Evolutionary conservation across 441 rosid genomes (phyloP).

Genomic region (Brassica balearica): DNA sequence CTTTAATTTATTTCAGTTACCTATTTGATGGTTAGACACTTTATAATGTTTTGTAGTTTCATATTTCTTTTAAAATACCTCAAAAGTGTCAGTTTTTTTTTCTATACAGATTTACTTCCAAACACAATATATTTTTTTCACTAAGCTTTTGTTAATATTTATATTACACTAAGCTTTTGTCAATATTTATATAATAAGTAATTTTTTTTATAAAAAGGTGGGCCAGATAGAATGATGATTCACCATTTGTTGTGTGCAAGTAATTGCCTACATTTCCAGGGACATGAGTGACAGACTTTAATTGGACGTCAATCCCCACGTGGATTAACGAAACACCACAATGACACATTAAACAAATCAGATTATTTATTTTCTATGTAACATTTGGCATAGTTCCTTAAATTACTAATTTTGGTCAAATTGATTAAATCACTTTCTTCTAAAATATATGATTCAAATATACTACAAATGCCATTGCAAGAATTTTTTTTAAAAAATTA

Average conservation of each 20-base stretch:
- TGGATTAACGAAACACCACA: conserved; percentile 39
- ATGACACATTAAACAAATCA: conserved; percentile 6
- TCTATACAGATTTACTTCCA: neutral
- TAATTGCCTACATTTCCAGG: conserved; percentile 30
- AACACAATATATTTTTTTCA: neutral
- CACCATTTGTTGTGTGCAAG: conserved; percentile 48
- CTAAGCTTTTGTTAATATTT: neutral
- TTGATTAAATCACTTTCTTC: neutral
- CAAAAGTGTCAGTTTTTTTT: neutral
- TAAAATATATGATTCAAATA: neutral
- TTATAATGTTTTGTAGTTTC: neutral
- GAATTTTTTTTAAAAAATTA: neutral
- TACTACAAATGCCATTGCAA: neutral
- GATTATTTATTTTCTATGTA: neutral
- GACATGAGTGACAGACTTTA: conserved; percentile 33
- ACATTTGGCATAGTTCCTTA: conserved; percentile 7
- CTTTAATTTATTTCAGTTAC: neutral
- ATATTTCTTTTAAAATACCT: neutral
- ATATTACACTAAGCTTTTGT: neutral
- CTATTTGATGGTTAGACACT: neutral
- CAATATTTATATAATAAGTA: neutral
- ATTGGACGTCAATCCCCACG: conserved; percentile 35
- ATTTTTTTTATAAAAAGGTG: neutral
- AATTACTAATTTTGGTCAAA: neutral
- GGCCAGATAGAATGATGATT: conserved; percentile 33